Evolutionary conservation across 2,329 filamentous ascomycete species (phyloP).

Genomic region (Botrytis paeoniae): DNA sequence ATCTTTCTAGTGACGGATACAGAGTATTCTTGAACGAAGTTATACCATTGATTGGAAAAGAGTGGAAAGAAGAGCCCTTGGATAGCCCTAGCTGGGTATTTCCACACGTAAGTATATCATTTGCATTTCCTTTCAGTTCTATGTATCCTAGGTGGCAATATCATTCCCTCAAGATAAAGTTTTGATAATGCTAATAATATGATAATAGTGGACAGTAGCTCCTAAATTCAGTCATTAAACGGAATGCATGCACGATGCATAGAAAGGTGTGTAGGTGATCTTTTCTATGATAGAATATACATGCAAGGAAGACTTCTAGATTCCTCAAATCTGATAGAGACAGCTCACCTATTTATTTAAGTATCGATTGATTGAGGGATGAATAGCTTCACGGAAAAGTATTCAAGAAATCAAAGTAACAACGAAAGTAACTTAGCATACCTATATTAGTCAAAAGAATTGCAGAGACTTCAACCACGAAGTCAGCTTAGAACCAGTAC

Average conservation of each 20-base stretch:
- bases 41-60: constrained; percentile 27
- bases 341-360: neutral
- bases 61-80: constrained; percentile 28
- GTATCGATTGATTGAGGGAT: too few species aligned
- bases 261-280: neutral
- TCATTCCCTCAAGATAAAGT: neutral
- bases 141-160: neutral
- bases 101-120: constrained; percentile 30
- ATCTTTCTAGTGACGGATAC: constrained; percentile 36
- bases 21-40: constrained; percentile 33
- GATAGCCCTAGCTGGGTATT: constrained; percentile 31
- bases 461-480: neutral
- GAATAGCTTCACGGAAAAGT: neutral
- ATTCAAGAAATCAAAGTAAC: neutral
- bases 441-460: neutral
- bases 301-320: neutral
- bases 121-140: constrained; percentile 34
- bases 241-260: neutral
- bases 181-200: neutral
- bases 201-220: constrained; percentile 9
- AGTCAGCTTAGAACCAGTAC: neutral
- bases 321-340: neutral
- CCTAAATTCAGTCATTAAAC: neutral
- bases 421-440: neutral
- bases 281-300: neutral